Evolutionary conservation across 345 rosid species (phyloP), one percentile per base, ranked within the genome.

Genomic region (Gossypium sturtianum): DNA sequence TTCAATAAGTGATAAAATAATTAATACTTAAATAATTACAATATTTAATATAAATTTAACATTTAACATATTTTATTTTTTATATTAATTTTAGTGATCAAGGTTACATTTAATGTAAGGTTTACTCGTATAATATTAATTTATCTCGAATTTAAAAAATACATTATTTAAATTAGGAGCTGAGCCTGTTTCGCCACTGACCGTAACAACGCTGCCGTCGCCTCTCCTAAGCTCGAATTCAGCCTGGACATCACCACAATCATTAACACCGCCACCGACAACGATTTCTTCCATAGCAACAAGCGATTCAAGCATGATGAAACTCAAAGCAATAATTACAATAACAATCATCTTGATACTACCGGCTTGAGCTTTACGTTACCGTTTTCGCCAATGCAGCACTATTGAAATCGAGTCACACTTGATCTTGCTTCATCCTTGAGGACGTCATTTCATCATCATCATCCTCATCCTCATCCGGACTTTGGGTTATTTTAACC

Each of bases 221-320:
- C 59, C 72, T 9, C 29, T 25, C 38, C 38, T n/a, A 83, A 92
- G 72, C 88, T 92, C 64, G 94, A 89, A 27, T 16, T 29, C 13
- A 3, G 7, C 76, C 1, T 16, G 41, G n/a, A 52, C 2, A 19
- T 22, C 70, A 12, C 20, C 69, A 0, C 22, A 78, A 84, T 12
- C 44, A 74, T 44, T 25, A 38, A 20, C 41, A 8, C 59, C 59
- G 23, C 59, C 59, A 22, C 19, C 29, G 38, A 23, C 15, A 4
- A 44, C 29, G 80, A 82, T 77, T 77, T 84, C 78, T 69, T 76
- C 66, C 83, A 80, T 7, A 75, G 86, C 4, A 67, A 85, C 52
- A 89, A 82, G 73, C 83, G 88, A 12, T 56, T 56, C 60, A 20
- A 20, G 60, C 74, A 38, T 48, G 53, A 43, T 52, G 52, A 19